Percentiles rank a stretch among this genome's conserved stretches.
phyloP scores from a whole-genome alignment of 495 filamentous ascomycete genomes.

The Podospora pseudopauciseta region DNA sequence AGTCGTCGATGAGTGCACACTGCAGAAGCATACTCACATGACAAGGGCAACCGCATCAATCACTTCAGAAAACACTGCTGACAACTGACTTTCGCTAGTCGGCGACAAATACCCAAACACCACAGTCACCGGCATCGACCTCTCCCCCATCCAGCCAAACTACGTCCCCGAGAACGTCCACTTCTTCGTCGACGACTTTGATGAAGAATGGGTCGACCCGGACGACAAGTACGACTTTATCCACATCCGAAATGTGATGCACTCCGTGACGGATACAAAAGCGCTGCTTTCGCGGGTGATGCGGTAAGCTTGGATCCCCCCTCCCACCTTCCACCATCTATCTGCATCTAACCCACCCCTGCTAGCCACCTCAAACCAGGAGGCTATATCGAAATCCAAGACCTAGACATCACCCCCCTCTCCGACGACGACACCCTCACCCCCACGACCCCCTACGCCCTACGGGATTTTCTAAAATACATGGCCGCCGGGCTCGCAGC shows the following conservation, averaged over 20 bases:
- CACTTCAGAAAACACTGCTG: constrained; percentile 1
- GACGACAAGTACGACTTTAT: constrained; percentile 56
- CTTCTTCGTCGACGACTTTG: constrained; percentile 62
- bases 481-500: constrained; percentile 27
- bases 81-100: constrained; percentile 23
- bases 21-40: neutral
- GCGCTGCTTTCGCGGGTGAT: constrained; percentile 36
- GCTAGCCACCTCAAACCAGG: constrained; percentile 47
- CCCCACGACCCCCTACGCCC: constrained; percentile 32
- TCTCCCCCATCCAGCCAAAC: constrained; percentile 59
- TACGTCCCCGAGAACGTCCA: constrained; percentile 56
- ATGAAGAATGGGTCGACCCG: constrained; percentile 54
- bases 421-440: constrained; percentile 44
- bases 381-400: constrained; percentile 54
- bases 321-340: neutral
- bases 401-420: constrained; percentile 37
- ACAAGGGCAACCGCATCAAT: neutral
- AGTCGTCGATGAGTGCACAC: neutral
- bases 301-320: constrained; percentile 25
- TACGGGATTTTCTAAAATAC: constrained; percentile 35
- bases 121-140: constrained; percentile 60
- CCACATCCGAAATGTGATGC: constrained; percentile 48
- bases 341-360: neutral
- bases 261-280: constrained; percentile 42
- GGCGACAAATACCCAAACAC: constrained; percentile 46